A percentile compares a stretch with the other conserved stretches of the same genome.
These are phyloP conservation scores for Ogataea hybrid DNA, from an alignment of 1,139 yeast genomes.

Conservation along the genomic window DNA sequence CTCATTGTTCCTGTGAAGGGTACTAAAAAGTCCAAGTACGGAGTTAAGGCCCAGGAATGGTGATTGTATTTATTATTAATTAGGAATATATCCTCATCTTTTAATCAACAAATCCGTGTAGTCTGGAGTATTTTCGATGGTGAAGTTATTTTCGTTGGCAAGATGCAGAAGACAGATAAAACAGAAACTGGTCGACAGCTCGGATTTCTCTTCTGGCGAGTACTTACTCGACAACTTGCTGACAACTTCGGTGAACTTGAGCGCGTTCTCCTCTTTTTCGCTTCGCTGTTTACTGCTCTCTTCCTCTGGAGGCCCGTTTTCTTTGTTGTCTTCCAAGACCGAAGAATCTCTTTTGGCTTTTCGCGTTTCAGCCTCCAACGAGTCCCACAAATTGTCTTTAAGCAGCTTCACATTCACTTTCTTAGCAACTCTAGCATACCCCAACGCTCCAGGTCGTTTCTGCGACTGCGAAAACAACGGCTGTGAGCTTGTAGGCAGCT, in stretches of 20 bases:
- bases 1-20: constrained; percentile 67
- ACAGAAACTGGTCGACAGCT: constrained; percentile 54
- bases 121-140: constrained; percentile 39
- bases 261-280: constrained; percentile 2
- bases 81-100: constrained; percentile 12
- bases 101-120: constrained; percentile 45
- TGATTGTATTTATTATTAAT: constrained; percentile 26
- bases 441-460: constrained; percentile 31
- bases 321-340: constrained; percentile 19
- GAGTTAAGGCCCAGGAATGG: constrained; percentile 80
- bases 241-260: constrained; percentile 35
- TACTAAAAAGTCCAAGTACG: constrained; percentile 65
- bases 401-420: constrained; percentile 52
- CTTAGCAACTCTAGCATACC: constrained; percentile 54
- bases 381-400: constrained; percentile 54
- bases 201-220: constrained; percentile 40
- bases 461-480: constrained; percentile 16
- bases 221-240: constrained; percentile 44
- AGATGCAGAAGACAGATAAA: constrained; percentile 55
- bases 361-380: constrained; percentile 31
- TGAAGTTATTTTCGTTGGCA: constrained; percentile 53
- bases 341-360: constrained; percentile 22
- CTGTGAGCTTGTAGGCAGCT: constrained; percentile 24
- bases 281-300: constrained; percentile 3
- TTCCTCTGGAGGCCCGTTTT: constrained; percentile 12